A percentile compares a stretch with the other conserved stretches of the same genome.
Evolutionary conservation across 2,329 filamentous ascomycete species (phyloP).

Genomic region (Xylaria sp.): DNA sequence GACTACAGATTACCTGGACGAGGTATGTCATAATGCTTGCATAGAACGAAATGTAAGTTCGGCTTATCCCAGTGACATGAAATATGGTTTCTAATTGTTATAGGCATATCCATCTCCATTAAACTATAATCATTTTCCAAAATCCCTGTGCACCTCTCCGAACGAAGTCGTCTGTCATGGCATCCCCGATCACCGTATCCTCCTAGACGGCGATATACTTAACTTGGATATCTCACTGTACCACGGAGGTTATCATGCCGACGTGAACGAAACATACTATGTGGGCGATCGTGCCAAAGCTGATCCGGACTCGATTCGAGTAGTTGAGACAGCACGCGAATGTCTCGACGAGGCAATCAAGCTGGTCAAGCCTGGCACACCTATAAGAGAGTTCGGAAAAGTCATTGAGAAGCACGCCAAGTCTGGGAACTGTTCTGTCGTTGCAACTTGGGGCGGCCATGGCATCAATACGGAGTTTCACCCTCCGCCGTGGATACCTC

Average conservation of each 20-base stretch:
- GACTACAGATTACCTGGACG: conserved; percentile 94
- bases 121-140: conserved; percentile 96
- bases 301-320: conserved; percentile 86
- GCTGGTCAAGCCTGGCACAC: conserved; percentile 89
- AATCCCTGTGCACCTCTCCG: conserved; percentile 94
- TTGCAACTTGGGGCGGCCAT: conserved; percentile 95
- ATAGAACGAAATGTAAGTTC: conserved; percentile 84
- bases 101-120: conserved; percentile 94
- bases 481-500: conserved; percentile 90
- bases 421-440: conserved; percentile 82
- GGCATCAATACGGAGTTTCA: conserved; percentile 96
- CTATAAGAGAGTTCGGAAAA: conserved; percentile 93
- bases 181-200: conserved; percentile 88
- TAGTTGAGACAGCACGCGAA: conserved; percentile 90
- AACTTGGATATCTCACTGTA: conserved; percentile 97
- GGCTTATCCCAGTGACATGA: background rate
- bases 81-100: conserved; percentile 23
- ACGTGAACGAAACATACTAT: conserved; percentile 99
- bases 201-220: conserved; percentile 93
- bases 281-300: conserved; percentile 87
- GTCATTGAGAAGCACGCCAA: conserved; percentile 96
- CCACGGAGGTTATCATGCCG: conserved; percentile 93
- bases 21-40: conserved; percentile 93
- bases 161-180: conserved; percentile 99
- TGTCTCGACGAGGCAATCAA: conserved; percentile 89